Percentiles rank a stretch among this genome's conserved stretches.
Conservation (phyloP, 164 flowering plant species). For the Macadamia integrifolia region DNA sequence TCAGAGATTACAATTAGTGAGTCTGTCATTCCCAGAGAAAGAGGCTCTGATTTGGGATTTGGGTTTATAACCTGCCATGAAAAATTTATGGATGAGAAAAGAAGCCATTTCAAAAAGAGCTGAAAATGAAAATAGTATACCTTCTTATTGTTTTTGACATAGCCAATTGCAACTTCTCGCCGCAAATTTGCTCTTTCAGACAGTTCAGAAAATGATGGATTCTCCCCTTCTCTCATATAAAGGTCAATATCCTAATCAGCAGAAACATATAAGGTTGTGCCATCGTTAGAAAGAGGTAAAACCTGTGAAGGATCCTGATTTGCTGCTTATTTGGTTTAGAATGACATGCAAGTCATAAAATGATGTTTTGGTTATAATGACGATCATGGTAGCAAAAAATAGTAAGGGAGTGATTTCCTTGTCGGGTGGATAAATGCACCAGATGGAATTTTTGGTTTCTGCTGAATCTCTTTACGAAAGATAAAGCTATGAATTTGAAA, state of each 20-base stretch:
- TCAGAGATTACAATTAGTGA: constrained; percentile 89
- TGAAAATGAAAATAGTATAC: constrained; percentile 21
- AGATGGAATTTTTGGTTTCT: too few relatives aligned
- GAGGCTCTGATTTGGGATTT: constrained; percentile 62
- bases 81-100: not conserved
- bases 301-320: not conserved
- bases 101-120: constrained; percentile 1
- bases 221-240: constrained; percentile 83
- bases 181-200: constrained; percentile 77
- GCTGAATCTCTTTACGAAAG: too few relatives aligned
- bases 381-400: too few relatives aligned
- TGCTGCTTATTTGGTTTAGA: not conserved
- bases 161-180: constrained; percentile 92
- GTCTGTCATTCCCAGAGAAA: constrained; percentile 58
- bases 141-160: constrained; percentile 72
- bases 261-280: not conserved
- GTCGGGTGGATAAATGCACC: too few relatives aligned
- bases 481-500: too few relatives aligned
- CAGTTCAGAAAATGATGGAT: constrained; percentile 77
- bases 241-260: constrained; percentile 58
- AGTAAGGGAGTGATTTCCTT: too few relatives aligned
- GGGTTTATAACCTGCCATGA: constrained; percentile 84
- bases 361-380: too few relatives aligned
- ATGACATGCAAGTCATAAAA: too few relatives aligned
- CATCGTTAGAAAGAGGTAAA: not conserved